A percentile compares a stretch with the other conserved stretches of the same genome.
These are phyloP conservation scores for Parafenestella ontariensis DNA, from an alignment of 2,329 filamentous ascomycete species.

Conservation along the genomic window DNA sequence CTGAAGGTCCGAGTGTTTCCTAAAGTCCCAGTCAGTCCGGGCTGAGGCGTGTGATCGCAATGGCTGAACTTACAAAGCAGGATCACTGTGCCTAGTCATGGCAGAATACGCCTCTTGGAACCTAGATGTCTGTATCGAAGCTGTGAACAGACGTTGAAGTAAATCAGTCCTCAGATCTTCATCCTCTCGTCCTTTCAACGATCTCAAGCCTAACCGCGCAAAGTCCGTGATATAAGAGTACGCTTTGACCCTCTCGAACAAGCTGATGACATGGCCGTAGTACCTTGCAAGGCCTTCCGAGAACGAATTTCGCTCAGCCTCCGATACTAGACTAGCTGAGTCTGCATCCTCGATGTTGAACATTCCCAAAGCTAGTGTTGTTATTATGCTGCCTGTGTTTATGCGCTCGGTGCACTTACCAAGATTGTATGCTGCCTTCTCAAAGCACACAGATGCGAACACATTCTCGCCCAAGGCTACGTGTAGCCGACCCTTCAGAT, in stretches of 20 bases:
- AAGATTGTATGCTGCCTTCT: constrained; percentile 81
- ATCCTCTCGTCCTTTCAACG: constrained; percentile 35
- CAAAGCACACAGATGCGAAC: constrained; percentile 77
- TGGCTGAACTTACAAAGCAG: constrained; percentile 60
- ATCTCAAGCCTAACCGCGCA: constrained; percentile 70
- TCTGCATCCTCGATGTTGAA: constrained; percentile 49
- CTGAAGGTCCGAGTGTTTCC: constrained; percentile 72
- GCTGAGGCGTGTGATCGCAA: background rate
- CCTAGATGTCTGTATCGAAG: constrained; percentile 77
- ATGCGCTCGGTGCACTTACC: constrained; percentile 61
- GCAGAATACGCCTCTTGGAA: constrained; percentile 85
- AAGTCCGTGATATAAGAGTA: constrained; percentile 87
- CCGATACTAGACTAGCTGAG: constrained; percentile 68
- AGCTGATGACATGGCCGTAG: constrained; percentile 81
- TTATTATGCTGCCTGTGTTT: constrained; percentile 18
- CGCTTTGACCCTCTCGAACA: constrained; percentile 80
- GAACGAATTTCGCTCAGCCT: constrained; percentile 72
- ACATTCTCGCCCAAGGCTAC: constrained; percentile 76
- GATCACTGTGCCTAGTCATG: constrained; percentile 74
- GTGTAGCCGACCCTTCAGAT: constrained; percentile 82
- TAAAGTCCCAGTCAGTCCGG: constrained; percentile 28
- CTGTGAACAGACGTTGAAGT: constrained; percentile 82
- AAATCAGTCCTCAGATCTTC: constrained; percentile 57
- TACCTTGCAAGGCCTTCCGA: constrained; percentile 81
- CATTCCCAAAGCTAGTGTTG: constrained; percentile 36